Percentiles rank a stretch among this genome's conserved stretches.
phyloP scores from a whole-genome alignment of 1,284 basidiomycete species.

The Hortiboletus rubellus region DNA sequence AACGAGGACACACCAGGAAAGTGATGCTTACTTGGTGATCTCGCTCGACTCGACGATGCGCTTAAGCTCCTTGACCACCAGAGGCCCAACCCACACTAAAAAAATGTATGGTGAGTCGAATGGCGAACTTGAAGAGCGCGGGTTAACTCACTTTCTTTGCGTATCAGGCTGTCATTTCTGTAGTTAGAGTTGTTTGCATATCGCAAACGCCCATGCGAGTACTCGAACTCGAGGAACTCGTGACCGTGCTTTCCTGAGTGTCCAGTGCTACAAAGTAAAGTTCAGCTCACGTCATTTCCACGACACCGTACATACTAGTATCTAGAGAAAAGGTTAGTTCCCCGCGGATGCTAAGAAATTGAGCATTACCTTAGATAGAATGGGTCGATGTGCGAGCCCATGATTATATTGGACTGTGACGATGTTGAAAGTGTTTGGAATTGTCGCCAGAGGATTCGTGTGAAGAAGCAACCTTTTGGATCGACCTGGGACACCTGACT shows the following conservation, averaged over 20 bases:
- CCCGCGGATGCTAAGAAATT: neutral
- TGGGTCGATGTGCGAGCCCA: conserved; percentile 64
- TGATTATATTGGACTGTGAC: conserved; percentile 27
- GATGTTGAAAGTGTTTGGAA: conserved; percentile 14
- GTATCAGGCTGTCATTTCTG: conserved; percentile 93
- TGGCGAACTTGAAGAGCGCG: neutral
- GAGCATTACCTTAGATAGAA: conserved; percentile 76
- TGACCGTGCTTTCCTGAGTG: conserved; percentile 96
- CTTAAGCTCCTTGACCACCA: conserved; percentile 92
- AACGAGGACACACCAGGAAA: neutral
- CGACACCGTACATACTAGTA: conserved; percentile 68
- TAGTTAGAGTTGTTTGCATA: conserved; percentile 99
- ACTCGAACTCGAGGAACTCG: conserved; percentile 99
- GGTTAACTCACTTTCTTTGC: conserved; percentile 90
- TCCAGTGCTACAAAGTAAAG: conserved; percentile 64
- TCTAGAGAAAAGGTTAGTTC: conserved; percentile 42
- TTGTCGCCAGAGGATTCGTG: too few species aligned
- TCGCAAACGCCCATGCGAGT: conserved; percentile 91
- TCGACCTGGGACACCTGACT: too few species aligned
- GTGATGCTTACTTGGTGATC: conserved; percentile 80
- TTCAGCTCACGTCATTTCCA: neutral
- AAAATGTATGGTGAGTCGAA: conserved; percentile 1
- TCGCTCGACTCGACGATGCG: conserved; percentile 94
- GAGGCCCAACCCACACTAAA: conserved; percentile 90
- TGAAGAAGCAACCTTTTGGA: too few species aligned